Evolutionary conservation across 2,329 filamentous ascomycete species (phyloP).

Genomic region (Reticulascus tulasneorum): DNA sequence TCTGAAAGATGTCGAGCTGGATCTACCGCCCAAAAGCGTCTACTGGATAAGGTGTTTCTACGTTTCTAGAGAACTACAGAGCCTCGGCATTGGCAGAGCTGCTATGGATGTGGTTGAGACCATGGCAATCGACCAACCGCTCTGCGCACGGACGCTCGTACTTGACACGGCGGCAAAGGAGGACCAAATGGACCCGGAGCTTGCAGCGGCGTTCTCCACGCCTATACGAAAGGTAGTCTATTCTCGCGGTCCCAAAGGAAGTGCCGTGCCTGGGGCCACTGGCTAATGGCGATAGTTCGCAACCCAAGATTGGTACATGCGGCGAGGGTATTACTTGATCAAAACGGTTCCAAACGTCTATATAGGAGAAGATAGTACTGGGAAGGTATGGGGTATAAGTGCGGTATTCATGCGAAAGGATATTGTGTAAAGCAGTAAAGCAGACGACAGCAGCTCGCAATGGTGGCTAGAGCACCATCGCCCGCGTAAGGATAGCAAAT

Average conservation of each 20-base stretch:
- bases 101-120: conserved; percentile 24
- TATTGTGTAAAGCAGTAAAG: no score
- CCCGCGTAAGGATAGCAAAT: no score
- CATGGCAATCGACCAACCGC: conserved; percentile 20
- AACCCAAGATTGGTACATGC: conserved; percentile 25
- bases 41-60: conserved; percentile 28
- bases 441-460: no score
- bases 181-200: conserved; percentile 8
- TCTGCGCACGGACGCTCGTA: conserved; percentile 19
- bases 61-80: conserved; percentile 19
- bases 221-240: background rate
- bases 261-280: background rate
- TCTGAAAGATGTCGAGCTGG: conserved; percentile 5
- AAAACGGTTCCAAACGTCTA: conserved; percentile 15
- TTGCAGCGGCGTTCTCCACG: background rate
- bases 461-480: no score
- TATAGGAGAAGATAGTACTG: conserved; percentile 3
- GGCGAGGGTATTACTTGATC: conserved; percentile 22
- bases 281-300: conserved; percentile 12
- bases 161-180: conserved; percentile 23
- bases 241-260: background rate
- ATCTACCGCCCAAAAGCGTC: conserved; percentile 15
- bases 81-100: conserved; percentile 21
- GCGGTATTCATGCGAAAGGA: conserved; percentile 9
- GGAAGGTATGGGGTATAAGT: background rate